These are phyloP conservation scores for Albatrellus sp. DNA, from an alignment of 1,284 basidiomycete genomes.

Conservation along the genomic window DNA sequence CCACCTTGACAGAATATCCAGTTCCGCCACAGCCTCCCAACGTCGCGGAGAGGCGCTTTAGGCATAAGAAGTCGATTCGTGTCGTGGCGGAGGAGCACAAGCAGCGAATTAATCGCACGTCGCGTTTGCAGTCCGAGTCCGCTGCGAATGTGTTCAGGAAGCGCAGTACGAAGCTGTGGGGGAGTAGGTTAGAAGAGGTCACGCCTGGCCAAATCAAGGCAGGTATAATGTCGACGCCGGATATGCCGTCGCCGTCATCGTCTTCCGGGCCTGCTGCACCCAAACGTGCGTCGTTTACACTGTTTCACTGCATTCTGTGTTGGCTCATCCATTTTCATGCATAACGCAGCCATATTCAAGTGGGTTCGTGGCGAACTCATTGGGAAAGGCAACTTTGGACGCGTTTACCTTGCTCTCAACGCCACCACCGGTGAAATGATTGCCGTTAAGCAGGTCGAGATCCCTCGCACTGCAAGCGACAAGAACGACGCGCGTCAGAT, in stretches of 20 bases:
- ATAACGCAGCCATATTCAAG: conserved; percentile 72
- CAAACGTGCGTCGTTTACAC: conserved; percentile 32
- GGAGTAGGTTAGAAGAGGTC: conserved; percentile 87
- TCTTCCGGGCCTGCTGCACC: conserved; percentile 28
- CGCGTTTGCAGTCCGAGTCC: conserved; percentile 32
- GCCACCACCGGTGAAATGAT: conserved; percentile 99
- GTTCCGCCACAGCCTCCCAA: conserved; percentile 20
- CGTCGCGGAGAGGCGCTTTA: conserved; percentile 25
- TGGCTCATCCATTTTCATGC: conserved; percentile 2
- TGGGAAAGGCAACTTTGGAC: conserved; percentile 92
- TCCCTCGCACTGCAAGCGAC: conserved; percentile 84
- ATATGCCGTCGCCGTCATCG: conserved; percentile 37
- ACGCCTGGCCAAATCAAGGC: conserved; percentile 54
- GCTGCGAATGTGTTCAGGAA: conserved; percentile 52
- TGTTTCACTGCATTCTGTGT: conserved; percentile 3
- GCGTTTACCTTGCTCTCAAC: conserved; percentile 93
- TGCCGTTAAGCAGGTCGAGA: conserved; percentile 98
- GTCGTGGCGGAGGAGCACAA: conserved; percentile 80
- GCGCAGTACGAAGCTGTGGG: conserved; percentile 94
- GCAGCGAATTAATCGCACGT: conserved; percentile 51
- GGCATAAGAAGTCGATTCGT: conserved; percentile 82
- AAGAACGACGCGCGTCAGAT: conserved; percentile 79
- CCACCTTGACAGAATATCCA: conserved; percentile 53
- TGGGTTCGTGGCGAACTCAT: conserved; percentile 98
- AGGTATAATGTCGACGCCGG: conserved; percentile 25